Percentiles rank a stretch among this genome's conserved stretches.
Conservation (phyloP, 345 rosid species). For the Salix brachista region DNA sequence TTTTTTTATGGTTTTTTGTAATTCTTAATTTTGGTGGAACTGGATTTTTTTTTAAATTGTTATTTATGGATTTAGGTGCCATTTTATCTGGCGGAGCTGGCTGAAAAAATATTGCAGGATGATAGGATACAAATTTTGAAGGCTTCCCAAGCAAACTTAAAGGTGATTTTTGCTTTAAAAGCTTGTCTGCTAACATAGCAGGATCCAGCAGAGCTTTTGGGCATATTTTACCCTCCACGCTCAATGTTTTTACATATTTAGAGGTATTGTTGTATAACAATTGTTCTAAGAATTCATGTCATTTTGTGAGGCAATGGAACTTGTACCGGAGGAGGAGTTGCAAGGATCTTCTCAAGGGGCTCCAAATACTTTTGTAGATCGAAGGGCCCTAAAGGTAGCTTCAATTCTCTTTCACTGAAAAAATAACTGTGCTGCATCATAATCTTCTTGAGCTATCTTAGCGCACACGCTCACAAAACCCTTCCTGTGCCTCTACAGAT, state of each 20-base stretch:
- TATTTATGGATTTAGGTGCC: slow-evolving; percentile 34
- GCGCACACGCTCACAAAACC: neutral
- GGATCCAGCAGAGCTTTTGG: neutral
- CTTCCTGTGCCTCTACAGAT: slow-evolving; percentile 37
- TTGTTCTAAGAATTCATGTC: slow-evolving; percentile 68
- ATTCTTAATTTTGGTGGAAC: neutral
- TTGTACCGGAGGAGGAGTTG: slow-evolving; percentile 67
- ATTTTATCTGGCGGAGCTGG: slow-evolving; percentile 74
- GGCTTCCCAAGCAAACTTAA: slow-evolving; percentile 55
- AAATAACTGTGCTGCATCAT: neutral
- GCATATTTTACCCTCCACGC: neutral
- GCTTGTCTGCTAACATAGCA: neutral
- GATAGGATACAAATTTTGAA: slow-evolving; percentile 65
- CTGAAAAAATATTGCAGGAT: slow-evolving; percentile 53
- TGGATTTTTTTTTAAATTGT: neutral
- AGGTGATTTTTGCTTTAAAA: slow-evolving; percentile 38
- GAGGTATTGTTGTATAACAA: neutral
- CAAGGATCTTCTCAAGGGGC: slow-evolving; percentile 45
- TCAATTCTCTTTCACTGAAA: neutral
- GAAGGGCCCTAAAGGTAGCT: slow-evolving; percentile 77
- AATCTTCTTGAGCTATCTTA: neutral
- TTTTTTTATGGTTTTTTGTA: neutral
- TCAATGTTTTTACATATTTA: neutral
- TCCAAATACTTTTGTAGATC: slow-evolving; percentile 55
- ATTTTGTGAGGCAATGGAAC: slow-evolving; percentile 87